phyloP scores from a whole-genome alignment of 176 grass and related monocot species.

The Stipa capillata region DNA sequence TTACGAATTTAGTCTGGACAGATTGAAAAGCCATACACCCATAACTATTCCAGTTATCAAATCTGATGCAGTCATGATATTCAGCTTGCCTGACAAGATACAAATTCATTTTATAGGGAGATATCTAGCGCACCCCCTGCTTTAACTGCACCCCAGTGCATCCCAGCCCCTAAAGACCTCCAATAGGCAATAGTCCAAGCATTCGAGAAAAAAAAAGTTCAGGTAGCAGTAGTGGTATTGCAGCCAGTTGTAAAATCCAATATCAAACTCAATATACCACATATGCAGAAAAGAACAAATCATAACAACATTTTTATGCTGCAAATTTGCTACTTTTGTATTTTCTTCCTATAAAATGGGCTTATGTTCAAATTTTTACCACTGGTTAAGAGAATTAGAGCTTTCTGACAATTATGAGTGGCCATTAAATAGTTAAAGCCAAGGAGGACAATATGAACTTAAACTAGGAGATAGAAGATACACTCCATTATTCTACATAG shows the following conservation, averaged over 20 bases:
- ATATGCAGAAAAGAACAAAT: neutral
- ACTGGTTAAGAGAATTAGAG: neutral
- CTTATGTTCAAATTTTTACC: neutral
- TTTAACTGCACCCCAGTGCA: neutral
- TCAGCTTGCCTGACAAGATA: neutral
- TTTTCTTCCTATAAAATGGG: neutral
- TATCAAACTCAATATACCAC: neutral
- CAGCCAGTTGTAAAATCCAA: neutral
- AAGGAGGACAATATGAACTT: neutral
- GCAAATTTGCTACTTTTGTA: neutral
- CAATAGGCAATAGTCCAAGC: neutral
- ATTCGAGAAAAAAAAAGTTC: neutral
- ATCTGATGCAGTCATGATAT: neutral
- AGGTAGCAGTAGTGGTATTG: neutral
- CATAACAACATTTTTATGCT: neutral
- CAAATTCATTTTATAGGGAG: neutral
- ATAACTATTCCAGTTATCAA: neutral
- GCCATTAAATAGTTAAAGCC: neutral
- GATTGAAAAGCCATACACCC: neutral
- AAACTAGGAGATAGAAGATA: slow-evolving; percentile 23
- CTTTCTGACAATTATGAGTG: neutral
- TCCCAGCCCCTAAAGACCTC: neutral
- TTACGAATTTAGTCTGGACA: neutral
- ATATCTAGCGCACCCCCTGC: neutral
- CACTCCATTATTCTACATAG: neutral